Conservation (phyloP, 192 early-diverging fungal species). For the Coemansia sp. region DNA sequence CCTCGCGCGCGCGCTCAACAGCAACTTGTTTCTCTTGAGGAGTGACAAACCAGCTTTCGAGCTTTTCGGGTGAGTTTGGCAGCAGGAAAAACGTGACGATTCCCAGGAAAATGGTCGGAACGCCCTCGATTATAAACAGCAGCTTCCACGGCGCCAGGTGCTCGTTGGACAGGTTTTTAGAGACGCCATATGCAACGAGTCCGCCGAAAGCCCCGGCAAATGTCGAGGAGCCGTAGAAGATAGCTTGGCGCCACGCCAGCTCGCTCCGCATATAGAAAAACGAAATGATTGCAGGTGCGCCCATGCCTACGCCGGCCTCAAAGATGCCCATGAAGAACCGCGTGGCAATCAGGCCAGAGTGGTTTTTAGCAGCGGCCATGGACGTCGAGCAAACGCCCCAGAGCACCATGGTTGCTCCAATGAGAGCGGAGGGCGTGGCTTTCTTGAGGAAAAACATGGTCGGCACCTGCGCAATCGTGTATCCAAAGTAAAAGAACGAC, state of each 20-base stretch:
- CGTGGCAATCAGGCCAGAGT: conserved; percentile 28
- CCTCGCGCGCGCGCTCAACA: conserved; percentile 50
- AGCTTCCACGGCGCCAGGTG: conserved; percentile 65
- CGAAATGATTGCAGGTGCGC: conserved; percentile 66
- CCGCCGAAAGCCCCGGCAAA: conserved; percentile 74
- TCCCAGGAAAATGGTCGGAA: conserved; percentile 62
- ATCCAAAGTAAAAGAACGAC: conserved; percentile 55
- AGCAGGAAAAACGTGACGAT: conserved; percentile 55
- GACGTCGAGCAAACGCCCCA: conserved; percentile 68
- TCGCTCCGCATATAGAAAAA: conserved; percentile 70
- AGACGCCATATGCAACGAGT: conserved; percentile 67
- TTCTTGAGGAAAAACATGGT: conserved; percentile 71
- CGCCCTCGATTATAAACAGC: conserved; percentile 69
- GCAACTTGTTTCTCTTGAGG: conserved; percentile 56
- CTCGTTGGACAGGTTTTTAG: conserved; percentile 52
- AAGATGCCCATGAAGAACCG: conserved; percentile 56
- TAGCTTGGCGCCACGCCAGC: conserved; percentile 60
- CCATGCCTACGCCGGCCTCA: conserved; percentile 74
- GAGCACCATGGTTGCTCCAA: conserved; percentile 61
- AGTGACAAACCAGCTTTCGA: conserved; percentile 49
- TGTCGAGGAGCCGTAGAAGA: conserved; percentile 67
- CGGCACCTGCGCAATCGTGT: conserved; percentile 76
- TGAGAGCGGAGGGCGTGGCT: conserved; percentile 59
- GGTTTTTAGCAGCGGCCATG: conserved; percentile 56
- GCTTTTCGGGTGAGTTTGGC: conserved; percentile 54